Percentiles rank a stretch among this genome's conserved stretches.
Conservation (phyloP, 2,329 filamentous ascomycete genomes). For the Cordyceps cicadae region DNA sequence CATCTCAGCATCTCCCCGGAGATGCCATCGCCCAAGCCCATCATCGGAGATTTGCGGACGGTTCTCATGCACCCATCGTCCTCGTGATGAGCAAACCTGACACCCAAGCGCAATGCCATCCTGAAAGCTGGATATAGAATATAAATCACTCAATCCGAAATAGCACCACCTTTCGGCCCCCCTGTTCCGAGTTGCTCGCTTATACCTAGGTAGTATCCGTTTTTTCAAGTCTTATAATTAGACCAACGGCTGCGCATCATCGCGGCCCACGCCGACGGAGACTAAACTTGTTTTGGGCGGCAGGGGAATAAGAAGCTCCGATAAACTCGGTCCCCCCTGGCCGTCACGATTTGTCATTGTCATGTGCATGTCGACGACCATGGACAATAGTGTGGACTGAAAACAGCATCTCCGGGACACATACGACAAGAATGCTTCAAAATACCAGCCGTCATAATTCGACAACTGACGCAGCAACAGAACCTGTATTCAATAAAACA, state of each 20-base stretch:
- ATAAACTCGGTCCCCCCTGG: background rate
- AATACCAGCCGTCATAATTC: background rate
- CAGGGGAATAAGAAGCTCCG: background rate
- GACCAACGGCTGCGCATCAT: background rate
- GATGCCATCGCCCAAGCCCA: background rate
- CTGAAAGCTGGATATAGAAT: background rate
- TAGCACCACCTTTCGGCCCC: background rate
- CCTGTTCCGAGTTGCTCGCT: background rate
- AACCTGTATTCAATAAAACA: no score
- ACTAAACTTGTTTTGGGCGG: background rate
- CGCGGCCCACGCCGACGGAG: background rate
- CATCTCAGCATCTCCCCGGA: background rate
- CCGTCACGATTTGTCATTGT: background rate
- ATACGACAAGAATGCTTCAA: background rate
- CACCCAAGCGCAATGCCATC: no score
- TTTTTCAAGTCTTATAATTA: background rate
- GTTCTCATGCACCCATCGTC: background rate
- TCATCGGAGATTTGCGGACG: constrained; percentile 1
- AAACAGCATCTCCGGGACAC: background rate
- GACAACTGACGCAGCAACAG: background rate
- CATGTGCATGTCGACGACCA: background rate
- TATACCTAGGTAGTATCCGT: background rate
- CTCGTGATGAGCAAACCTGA: background rate
- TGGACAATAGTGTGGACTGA: background rate
- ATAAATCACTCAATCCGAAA: background rate